A percentile compares a stretch with the other conserved stretches of the same genome.
phyloP scores from a whole-genome alignment of 2,329 filamentous ascomycete species.

The Drechmeria coniospora region DNA sequence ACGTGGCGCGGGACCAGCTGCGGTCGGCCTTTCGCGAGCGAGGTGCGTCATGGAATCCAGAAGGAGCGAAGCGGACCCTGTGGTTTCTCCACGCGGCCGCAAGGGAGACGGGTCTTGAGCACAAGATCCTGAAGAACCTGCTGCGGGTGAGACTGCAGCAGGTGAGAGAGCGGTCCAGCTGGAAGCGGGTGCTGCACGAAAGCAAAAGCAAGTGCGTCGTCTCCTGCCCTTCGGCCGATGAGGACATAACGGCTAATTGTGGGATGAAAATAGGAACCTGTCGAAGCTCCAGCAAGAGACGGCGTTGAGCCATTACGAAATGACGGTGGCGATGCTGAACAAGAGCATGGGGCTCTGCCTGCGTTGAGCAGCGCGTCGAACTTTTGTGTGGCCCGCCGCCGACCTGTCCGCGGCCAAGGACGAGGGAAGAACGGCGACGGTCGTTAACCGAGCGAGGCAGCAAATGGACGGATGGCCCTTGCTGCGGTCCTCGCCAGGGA shows the following conservation, averaged over 20 bases:
- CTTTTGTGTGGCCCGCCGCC: background rate
- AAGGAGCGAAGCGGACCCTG: conserved; percentile 46
- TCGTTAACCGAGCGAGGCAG: no score
- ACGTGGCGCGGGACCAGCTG: conserved; percentile 42
- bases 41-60: conserved; percentile 28
- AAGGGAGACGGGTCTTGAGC: conserved; percentile 50
- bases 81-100: conserved; percentile 55
- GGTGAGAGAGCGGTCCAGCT: conserved; percentile 4
- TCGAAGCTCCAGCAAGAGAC: conserved; percentile 9
- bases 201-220: conserved; percentile 12
- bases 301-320: conserved; percentile 47
- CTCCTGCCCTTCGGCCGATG: background rate
- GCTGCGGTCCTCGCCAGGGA: no score
- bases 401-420: background rate
- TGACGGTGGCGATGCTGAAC: conserved; percentile 59
- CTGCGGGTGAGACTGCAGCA: conserved; percentile 20
- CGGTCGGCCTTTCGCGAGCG: conserved; percentile 40
- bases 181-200: conserved; percentile 8
- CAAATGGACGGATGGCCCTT: no score
- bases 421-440: background rate
- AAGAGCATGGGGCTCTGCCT: conserved; percentile 54
- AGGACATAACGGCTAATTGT: background rate
- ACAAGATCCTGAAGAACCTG: conserved; percentile 56
- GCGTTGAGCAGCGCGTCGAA: conserved; percentile 22
- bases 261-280: conserved; percentile 7